A percentile compares a stretch with the other conserved stretches of the same genome.
These are phyloP conservation scores for Takakia lepidozioides DNA, from an alignment of 225 moss, liverwort and hornwort species.

Conservation along the genomic window DNA sequence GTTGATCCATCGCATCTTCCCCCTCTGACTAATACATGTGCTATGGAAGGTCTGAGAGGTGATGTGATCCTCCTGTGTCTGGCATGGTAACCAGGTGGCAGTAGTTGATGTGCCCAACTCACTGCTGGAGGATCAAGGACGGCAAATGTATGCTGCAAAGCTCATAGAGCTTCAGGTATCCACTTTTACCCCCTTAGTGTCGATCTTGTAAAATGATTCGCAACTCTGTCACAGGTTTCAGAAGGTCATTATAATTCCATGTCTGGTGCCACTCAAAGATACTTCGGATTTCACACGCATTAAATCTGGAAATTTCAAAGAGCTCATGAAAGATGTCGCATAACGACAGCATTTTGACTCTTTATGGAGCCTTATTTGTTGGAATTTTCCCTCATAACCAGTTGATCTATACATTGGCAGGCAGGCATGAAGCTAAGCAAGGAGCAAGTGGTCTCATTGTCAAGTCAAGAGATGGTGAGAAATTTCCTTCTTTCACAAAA, in stretches of 20 bases:
- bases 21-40: too few species aligned
- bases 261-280: too few species aligned
- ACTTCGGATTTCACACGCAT: too few species aligned
- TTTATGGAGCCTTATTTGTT: too few species aligned
- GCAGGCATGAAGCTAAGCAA: slow-evolving; percentile 81
- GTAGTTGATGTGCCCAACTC: slow-evolving; percentile 82
- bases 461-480: slow-evolving; percentile 87
- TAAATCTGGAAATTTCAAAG: too few species aligned
- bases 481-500: slow-evolving; percentile 84
- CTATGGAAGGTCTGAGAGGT: slow-evolving; percentile 3
- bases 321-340: too few species aligned
- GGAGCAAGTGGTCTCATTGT: slow-evolving; percentile 80
- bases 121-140: slow-evolving; percentile 95
- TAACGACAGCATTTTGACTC: too few species aligned
- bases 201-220: background rate
- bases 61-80: background rate
- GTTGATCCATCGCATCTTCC: too few species aligned
- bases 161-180: slow-evolving; percentile 89
- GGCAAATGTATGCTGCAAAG: slow-evolving; percentile 98
- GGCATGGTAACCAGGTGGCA: slow-evolving; percentile 25
- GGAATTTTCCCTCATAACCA: too few species aligned
- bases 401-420: too few species aligned
- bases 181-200: background rate
- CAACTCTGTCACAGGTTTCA: too few species aligned
- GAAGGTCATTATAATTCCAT: too few species aligned